phyloP scores from a whole-genome alignment of 192 early-diverging fungal species.

The Linnemannia schmuckeri region DNA sequence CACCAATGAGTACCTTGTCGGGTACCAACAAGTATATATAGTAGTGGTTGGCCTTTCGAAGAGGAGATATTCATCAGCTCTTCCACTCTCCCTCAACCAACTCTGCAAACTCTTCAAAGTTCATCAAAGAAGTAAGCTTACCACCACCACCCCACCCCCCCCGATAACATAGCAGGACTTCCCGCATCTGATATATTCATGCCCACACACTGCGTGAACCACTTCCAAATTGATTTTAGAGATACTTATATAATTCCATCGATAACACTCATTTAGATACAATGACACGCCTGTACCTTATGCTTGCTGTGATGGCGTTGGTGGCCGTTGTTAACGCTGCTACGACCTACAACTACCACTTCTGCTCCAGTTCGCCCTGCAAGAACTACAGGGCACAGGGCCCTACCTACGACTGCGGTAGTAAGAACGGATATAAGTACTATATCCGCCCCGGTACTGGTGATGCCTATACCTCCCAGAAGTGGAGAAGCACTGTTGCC shows the following conservation, averaged over 20 bases:
- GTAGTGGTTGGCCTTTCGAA: constrained; percentile 12
- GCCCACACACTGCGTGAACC: constrained; percentile 15
- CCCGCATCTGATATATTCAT: constrained; percentile 12
- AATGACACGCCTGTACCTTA: constrained; percentile 15
- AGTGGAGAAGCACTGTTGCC: constrained; percentile 28
- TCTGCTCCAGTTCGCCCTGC: constrained; percentile 29
- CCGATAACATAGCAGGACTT: constrained; percentile 8
- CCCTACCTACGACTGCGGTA: constrained; percentile 19
- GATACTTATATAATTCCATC: constrained; percentile 12
- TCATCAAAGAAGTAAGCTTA: constrained; percentile 18
- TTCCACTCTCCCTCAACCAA: constrained; percentile 21
- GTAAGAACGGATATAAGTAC: constrained; percentile 24
- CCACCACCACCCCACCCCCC: constrained; percentile 11
- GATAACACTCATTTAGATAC: constrained; percentile 21
- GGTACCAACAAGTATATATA: constrained; percentile 26
- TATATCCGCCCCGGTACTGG: constrained; percentile 25
- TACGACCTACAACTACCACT: constrained; percentile 27
- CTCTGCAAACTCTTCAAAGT: not conserved
- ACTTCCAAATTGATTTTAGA: constrained; percentile 20
- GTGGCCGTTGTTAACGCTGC: constrained; percentile 21
- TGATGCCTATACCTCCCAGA: constrained; percentile 30
- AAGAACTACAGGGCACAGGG: constrained; percentile 10
- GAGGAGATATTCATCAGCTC: constrained; percentile 15
- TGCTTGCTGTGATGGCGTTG: constrained; percentile 18
- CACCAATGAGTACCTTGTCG: constrained; percentile 14